phyloP scores from a whole-genome alignment of 2,329 filamentous ascomycete species.

The Purpureocillium takamizusanense region DNA sequence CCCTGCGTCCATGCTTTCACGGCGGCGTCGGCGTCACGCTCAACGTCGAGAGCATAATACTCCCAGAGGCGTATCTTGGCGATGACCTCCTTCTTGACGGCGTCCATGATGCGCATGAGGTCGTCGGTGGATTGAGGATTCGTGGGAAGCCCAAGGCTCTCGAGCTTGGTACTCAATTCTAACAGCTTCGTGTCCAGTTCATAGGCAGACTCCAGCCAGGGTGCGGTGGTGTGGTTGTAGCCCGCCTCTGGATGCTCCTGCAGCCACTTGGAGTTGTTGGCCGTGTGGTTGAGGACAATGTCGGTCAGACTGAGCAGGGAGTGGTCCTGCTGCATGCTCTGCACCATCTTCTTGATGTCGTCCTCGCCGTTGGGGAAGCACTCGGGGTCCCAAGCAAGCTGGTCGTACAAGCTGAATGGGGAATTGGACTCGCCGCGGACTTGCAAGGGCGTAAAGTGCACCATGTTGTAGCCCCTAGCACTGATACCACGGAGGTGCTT shows the following conservation, averaged over 20 bases:
- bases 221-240: slow-evolving; percentile 88
- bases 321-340: slow-evolving; percentile 75
- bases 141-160: slow-evolving; percentile 63
- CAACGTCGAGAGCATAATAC: slow-evolving; percentile 78
- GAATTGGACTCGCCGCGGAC: slow-evolving; percentile 85
- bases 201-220: slow-evolving; percentile 60
- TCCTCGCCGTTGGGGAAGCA: slow-evolving; percentile 79
- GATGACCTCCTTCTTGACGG: slow-evolving; percentile 73
- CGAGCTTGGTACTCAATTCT: slow-evolving; percentile 69
- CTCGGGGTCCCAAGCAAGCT: slow-evolving; percentile 73
- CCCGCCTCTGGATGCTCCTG: slow-evolving; percentile 90
- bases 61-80: slow-evolving; percentile 79
- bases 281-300: slow-evolving; percentile 96
- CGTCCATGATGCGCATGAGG: slow-evolving; percentile 72
- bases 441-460: slow-evolving; percentile 95
- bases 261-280: slow-evolving; percentile 90
- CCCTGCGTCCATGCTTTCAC: slow-evolving; percentile 64
- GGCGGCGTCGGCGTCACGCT: slow-evolving; percentile 59
- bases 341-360: slow-evolving; percentile 68
- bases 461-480: slow-evolving; percentile 93
- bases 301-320: slow-evolving; percentile 84
- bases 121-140: slow-evolving; percentile 64
- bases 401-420: slow-evolving; percentile 93
- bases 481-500: slow-evolving; percentile 81
- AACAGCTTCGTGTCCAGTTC: slow-evolving; percentile 54